Base-by-base conservation (phyloP, 306 rosid genomes). In the Acmispon strigosus region DNA sequence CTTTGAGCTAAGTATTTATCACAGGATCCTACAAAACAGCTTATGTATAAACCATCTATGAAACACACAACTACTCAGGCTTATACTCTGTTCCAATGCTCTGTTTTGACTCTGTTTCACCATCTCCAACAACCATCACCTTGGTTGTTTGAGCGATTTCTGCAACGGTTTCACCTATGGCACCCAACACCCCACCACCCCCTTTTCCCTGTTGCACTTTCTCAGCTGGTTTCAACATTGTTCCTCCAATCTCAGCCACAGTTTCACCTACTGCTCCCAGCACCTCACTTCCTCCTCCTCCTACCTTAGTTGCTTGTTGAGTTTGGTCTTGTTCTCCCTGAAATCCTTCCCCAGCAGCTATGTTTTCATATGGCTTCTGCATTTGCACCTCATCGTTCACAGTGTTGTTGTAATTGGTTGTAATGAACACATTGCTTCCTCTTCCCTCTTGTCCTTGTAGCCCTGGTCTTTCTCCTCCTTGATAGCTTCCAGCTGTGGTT, bases 141-240 rank as follows among this genome's bases (percentile, higher is more conserved):
- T 80, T 85, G 0, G 90, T 82, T 41, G 88, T 77, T 73, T 87
- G 56, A 0, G 90, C 96, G 4, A 86, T 85, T 77, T 88, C 97
- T 5, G 64, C 42, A 29, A 85, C 65, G 2, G 97, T 85, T 55
- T 88, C 98, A 1, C 89, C 93, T 37, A 88, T 66, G 43, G 90
- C 88, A 16, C 72, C 81, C 15, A 86, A 22, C 12, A 84, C 72
- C 4, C 85, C 84, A 8, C 83, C 82, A 6, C 70, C 77, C 12
- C 13, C 78, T 19, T 29, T 45, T 8, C 72, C 76, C 2, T 47
- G 48, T 1, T 53, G 60, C 50, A 58, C 83, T 47, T 20, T 75
- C 73, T 71, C 69, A 0, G 73, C 79, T 43, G 83, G 80, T 74
- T 62, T 77, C 5, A 32, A 10, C 62, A 82, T 56, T 17, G 48